These are phyloP conservation scores for Colletotrichum nymphaeae DNA, from an alignment of 2,329 filamentous ascomycete genomes.

Conservation along the genomic window DNA sequence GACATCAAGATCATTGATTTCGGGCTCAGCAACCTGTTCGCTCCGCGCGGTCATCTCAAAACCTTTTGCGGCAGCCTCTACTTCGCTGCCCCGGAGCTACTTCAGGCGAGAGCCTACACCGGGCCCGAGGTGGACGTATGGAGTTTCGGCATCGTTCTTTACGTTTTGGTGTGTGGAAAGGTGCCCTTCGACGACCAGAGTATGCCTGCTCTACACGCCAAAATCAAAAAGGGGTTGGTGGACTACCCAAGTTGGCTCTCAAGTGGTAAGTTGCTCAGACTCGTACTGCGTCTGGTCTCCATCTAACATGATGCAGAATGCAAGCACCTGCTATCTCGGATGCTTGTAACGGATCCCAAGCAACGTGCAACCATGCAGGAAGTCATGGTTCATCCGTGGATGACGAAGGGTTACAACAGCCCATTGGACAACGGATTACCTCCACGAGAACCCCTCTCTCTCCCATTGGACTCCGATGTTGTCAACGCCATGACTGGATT, in stretches of 20 bases:
- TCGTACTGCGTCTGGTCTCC: not conserved
- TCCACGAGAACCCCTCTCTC: conserved; percentile 81
- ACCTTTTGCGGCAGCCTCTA: conserved; percentile 98
- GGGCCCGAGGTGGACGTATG: conserved; percentile 97
- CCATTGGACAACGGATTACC: conserved; percentile 93
- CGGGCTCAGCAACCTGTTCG: conserved; percentile 94
- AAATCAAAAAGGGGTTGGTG: conserved; percentile 97
- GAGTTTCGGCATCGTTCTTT: conserved; percentile 98
- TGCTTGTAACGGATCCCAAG: conserved; percentile 94
- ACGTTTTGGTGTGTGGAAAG: conserved; percentile 96
- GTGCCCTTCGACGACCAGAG: conserved; percentile 99
- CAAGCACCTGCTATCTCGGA: conserved; percentile 89
- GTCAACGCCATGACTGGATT: conserved; percentile 97
- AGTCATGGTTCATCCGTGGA: conserved; percentile 96
- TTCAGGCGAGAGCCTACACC: conserved; percentile 94
- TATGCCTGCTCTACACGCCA: conserved; percentile 97
- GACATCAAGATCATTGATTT: conserved; percentile 99
- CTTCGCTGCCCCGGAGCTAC: conserved; percentile 93
- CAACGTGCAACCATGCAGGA: conserved; percentile 88
- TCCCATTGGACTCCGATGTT: conserved; percentile 85
- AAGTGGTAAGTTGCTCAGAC: conserved; percentile 70
- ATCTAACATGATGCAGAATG: conserved; percentile 76
- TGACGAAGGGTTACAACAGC: conserved; percentile 88
- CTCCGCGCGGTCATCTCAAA: conserved; percentile 85
- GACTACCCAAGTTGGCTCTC: conserved; percentile 97